Evolutionary conservation across 1,284 basidiomycete species (phyloP), one percentile per base, ranked within the genome.

Genomic region (Ganoderma leucocontextum): DNA sequence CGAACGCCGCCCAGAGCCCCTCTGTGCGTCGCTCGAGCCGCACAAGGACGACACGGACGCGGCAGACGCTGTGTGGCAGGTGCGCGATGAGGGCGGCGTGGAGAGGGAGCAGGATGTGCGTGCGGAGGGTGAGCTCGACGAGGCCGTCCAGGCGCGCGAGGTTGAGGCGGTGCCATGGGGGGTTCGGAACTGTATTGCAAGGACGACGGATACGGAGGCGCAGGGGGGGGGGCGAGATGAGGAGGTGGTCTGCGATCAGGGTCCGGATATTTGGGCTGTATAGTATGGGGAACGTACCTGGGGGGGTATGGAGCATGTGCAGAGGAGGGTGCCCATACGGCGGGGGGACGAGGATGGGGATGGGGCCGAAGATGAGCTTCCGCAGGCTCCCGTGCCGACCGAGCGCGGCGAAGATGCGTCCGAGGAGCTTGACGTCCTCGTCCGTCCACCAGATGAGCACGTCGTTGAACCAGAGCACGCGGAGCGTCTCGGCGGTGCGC

Each of bases 401-500:
- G 29, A 60, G 33, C 35, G 38, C 29, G 1, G 15, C 33, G 59
- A 55, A 55, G 38, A 65, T 52, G 44, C 38, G 29, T 9, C 59
- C 64, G 38, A 65, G 47, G 33, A 60, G 58, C 59, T 19, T 59
- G 44, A 60, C 47, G 41, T 44, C 42, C 35, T 58, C 33, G 0
- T 36, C 4, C 19, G 58, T 59, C 64, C 64, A 65, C 36, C 60
- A 59, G 22, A 65, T 15, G 22, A 60, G 44, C 55, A 13, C 47
- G 57, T 65, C 63, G 58, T 65, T 58, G 63, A 49, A 52, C 63
- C 63, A 65, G n/a, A 65, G 58, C 42, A 60, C 63, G 29, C 57
- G 63, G 2, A 65, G 57, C 57, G 63, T 60, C 42, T 52, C 57
- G 2, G 35, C 41, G 7, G 63, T 65, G 42, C 63, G 55, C 38